Conservation (phyloP, 148 eudicot species). For the Rhododendron molle region DNA sequence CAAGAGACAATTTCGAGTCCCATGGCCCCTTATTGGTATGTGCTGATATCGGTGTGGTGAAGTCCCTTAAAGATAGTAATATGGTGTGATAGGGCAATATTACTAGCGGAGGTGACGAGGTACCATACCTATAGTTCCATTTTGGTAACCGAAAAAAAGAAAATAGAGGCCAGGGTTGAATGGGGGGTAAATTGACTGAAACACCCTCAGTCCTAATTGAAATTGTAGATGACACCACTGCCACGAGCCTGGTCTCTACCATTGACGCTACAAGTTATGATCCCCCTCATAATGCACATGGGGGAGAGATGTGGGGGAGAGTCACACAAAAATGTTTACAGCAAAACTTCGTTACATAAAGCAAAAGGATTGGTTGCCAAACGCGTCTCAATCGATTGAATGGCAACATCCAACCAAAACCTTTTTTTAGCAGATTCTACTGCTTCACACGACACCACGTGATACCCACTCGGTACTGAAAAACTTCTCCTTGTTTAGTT, state of each 20-base stretch:
- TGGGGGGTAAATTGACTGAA: too few relatives aligned
- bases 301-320: not conserved
- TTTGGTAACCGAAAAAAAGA: too few relatives aligned
- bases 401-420: not conserved
- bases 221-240: not conserved
- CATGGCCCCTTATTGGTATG: too few relatives aligned
- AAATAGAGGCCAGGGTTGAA: too few relatives aligned
- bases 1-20: too few relatives aligned
- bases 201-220: not conserved
- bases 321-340: not conserved
- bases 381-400: not conserved
- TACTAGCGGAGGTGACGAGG: too few relatives aligned
- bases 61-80: too few relatives aligned
- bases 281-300: not conserved
- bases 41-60: too few relatives aligned
- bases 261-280: not conserved
- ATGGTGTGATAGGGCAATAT: too few relatives aligned
- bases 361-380: slow-evolving; percentile 1
- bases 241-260: slow-evolving; percentile 6
- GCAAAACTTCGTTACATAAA: not conserved
- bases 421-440: not conserved
- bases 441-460: not conserved
- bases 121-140: too few relatives aligned
- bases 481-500: not conserved
- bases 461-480: too few relatives aligned